A percentile compares a stretch with the other conserved stretches of the same genome.
Conservation (phyloP, 2,329 filamentous ascomycete species). For the Zasmidium cellare region DNA sequence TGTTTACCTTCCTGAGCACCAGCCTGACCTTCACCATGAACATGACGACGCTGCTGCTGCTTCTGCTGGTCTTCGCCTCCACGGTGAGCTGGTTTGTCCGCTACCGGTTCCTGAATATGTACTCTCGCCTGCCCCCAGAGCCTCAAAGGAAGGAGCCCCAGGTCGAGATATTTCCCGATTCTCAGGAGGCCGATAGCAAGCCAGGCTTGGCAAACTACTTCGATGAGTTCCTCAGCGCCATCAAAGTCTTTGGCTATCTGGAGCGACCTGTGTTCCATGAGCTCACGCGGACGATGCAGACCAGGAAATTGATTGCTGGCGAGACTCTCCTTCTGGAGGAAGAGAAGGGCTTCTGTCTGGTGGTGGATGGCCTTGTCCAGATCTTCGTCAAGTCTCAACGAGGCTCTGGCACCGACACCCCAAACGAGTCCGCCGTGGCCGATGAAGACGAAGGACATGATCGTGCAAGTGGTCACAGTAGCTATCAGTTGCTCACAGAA, state of each 20-base stretch:
- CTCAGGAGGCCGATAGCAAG: conserved; percentile 85
- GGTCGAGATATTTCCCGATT: conserved; percentile 91
- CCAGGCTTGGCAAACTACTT: conserved; percentile 92
- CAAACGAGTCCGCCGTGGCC: conserved; percentile 44
- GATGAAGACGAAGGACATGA: conserved; percentile 62
- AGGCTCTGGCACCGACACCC: conserved; percentile 42
- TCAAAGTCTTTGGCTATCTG: conserved; percentile 97
- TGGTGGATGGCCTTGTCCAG: conserved; percentile 93
- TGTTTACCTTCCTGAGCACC: conserved; percentile 87
- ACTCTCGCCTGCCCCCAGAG: conserved; percentile 87
- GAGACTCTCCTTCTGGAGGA: conserved; percentile 95
- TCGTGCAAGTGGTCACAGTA: conserved; percentile 68
- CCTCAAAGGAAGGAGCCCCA: conserved; percentile 95
- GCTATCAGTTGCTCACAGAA: conserved; percentile 92
- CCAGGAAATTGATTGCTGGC: conserved; percentile 89
- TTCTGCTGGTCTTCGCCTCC: conserved; percentile 75
- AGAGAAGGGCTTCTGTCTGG: conserved; percentile 95
- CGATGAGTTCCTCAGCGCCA: conserved; percentile 96
- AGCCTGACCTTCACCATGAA: conserved; percentile 98
- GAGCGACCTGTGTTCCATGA: conserved; percentile 97
- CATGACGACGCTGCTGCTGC: conserved; percentile 88
- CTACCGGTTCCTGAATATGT: conserved; percentile 96
- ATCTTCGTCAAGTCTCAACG: conserved; percentile 94
- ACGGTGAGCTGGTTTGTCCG: conserved; percentile 89
- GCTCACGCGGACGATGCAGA: conserved; percentile 97